Evolutionary conservation across 805 yeast genomes (phyloP).

Genomic region (Sugiyamaella marilandica): DNA sequence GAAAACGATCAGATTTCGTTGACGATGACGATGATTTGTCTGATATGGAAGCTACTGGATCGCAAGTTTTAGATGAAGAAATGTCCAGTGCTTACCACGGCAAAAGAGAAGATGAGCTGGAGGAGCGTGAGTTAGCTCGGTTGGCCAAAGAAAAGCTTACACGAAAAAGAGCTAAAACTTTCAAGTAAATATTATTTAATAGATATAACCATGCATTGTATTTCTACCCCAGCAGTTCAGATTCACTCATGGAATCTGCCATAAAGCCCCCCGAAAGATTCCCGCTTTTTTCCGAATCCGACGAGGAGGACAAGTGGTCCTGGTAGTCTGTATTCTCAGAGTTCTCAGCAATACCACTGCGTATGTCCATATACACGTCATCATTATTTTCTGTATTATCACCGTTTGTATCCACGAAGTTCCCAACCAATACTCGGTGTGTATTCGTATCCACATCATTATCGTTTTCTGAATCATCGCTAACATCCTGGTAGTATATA

Average conservation of each 20-base stretch:
- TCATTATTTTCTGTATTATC: too few species aligned
- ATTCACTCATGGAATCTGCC: constrained; percentile 26
- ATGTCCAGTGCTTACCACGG: constrained; percentile 63
- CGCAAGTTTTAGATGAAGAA: constrained; percentile 83
- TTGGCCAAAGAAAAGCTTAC: constrained; percentile 20
- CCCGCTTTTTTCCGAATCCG: not conserved
- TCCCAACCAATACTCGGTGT: too few species aligned
- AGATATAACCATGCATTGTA: not conserved
- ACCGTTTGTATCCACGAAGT: too few species aligned
- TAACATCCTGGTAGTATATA: too few species aligned
- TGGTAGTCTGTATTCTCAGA: too few species aligned
- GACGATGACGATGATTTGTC: constrained; percentile 44
- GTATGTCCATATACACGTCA: too few species aligned
- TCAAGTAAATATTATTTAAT: not conserved
- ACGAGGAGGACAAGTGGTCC: not conserved
- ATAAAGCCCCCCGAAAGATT: constrained; percentile 13
- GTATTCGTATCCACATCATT: too few species aligned
- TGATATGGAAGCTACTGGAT: constrained; percentile 92
- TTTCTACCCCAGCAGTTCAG: constrained; percentile 15
- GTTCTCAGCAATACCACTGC: too few species aligned
- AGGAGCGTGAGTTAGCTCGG: constrained; percentile 37
- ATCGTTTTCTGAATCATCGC: too few species aligned
- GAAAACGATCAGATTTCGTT: constrained; percentile 43
- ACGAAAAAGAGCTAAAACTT: constrained; percentile 4
- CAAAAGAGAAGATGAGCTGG: constrained; percentile 67